Base-by-base conservation (phyloP, 2,329 filamentous ascomycete genomes). In the Pseudocercospora ulei region DNA sequence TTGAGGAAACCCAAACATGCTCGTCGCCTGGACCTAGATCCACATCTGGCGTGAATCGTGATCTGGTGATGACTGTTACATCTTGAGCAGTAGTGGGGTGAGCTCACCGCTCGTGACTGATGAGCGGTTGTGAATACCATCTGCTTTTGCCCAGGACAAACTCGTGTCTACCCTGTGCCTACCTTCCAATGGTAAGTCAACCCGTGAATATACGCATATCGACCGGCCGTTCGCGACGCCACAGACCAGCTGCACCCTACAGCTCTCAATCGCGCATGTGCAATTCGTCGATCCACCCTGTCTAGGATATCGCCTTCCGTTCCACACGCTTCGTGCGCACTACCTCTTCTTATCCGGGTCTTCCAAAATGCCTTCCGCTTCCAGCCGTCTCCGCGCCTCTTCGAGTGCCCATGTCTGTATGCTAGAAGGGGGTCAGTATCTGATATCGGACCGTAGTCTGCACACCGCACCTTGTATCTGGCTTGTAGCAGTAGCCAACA, bases 401-500 rank as follows among this genome's bases (percentile, higher is more conserved):
- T 98, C 90, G 27, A 98, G 77, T 48, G 90, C 90, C 90, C 90
- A 98, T 39, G 88, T 96, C 71, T 96, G 90, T 76, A 98, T 95
- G 64, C 90, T 98, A 56, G 22, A 12, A 3, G 19, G 16, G 9
- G 12, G 24, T 43, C 23, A 36, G 26, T 30, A 8, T 9, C 16
- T 33, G n/a, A 29, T 20, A 13, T 46, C 18, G 18, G 23, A 9
- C 23, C 3, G 6, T 17, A 11, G 7, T 5, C 35, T 6, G 37
- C 20, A 35, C 11, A 5, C 11, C 87, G 69, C 73, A 98, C 90
- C 85, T 93, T 49, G 88, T 96, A 72, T 98, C 90, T 37, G 90
- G 90, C 78, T 96, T 96, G 63, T 90, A 96, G 47, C 84, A 85
- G 67, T 94, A 85, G 50, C 82, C 84, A 50, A 95, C 70, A 46